These are phyloP conservation scores for Claviceps paspali DNA, from an alignment of 2,329 filamentous ascomycete species.

Conservation along the genomic window DNA sequence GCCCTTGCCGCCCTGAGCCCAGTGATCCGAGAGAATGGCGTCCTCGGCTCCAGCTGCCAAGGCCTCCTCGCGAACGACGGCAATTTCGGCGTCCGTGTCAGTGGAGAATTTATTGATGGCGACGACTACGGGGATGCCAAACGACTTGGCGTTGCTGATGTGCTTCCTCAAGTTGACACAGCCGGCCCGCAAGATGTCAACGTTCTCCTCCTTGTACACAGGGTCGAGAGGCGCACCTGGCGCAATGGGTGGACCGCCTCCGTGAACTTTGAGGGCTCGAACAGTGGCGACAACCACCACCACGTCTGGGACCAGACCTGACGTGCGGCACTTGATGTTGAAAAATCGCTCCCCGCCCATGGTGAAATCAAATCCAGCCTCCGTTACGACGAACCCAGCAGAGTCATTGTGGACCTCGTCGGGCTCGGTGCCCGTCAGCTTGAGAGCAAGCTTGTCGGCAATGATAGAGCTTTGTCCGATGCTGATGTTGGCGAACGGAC, in stretches of 20 bases:
- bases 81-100: slow-evolving; percentile 83
- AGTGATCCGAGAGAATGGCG: slow-evolving; percentile 88
- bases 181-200: slow-evolving; percentile 76
- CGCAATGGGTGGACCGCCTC: slow-evolving; percentile 84
- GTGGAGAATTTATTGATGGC: slow-evolving; percentile 95
- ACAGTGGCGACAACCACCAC: slow-evolving; percentile 94
- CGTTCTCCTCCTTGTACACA: slow-evolving; percentile 85
- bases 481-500: slow-evolving; percentile 95
- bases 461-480: slow-evolving; percentile 94
- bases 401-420: slow-evolving; percentile 75
- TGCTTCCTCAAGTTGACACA: slow-evolving; percentile 95
- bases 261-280: slow-evolving; percentile 90
- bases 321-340: slow-evolving; percentile 98
- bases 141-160: slow-evolving; percentile 75
- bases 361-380: slow-evolving; percentile 97
- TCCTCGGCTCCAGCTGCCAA: slow-evolving; percentile 86
- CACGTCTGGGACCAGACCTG: slow-evolving; percentile 80
- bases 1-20: slow-evolving; percentile 85
- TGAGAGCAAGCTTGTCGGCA: slow-evolving; percentile 87
- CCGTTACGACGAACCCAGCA: slow-evolving; percentile 86
- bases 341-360: slow-evolving; percentile 99
- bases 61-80: slow-evolving; percentile 78
- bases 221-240: slow-evolving; percentile 73
- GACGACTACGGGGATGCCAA: slow-evolving; percentile 86
- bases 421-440: slow-evolving; percentile 84